phyloP scores from a whole-genome alignment of 2,329 filamentous ascomycete genomes.

The Penicillium paneum region DNA sequence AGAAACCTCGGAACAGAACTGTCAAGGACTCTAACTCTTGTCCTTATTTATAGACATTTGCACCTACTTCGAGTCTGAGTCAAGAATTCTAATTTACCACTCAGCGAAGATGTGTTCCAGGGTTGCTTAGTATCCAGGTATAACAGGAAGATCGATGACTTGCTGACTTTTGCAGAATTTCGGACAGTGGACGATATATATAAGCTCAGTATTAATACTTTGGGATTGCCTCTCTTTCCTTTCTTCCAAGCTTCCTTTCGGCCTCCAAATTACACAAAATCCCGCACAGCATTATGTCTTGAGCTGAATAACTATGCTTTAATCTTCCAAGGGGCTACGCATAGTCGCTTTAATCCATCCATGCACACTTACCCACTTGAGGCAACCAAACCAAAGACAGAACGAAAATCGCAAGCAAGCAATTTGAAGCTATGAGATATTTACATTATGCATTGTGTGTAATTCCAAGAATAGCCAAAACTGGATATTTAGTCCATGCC shows the following conservation, averaged over 20 bases:
- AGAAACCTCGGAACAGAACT: not conserved
- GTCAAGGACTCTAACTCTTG: no score
- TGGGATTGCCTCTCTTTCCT: no score
- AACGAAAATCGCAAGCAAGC: not conserved
- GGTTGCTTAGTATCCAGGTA: no score
- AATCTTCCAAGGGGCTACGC: not conserved
- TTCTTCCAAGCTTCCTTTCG: not conserved
- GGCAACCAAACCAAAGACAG: not conserved
- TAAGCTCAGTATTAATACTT: not conserved
- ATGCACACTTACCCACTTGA: not conserved
- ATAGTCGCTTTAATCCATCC: not conserved
- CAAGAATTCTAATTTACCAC: not conserved
- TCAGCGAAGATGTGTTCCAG: no score
- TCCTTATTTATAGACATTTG: not conserved
- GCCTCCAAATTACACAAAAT: not conserved
- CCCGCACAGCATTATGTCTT: no score
- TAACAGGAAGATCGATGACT: not conserved
- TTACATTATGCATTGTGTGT: no score
- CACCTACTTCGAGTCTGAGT: not conserved
- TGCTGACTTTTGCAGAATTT: not conserved
- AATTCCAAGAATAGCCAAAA: not conserved
- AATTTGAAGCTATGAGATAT: not conserved
- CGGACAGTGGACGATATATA: not conserved
- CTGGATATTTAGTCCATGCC: not conserved
- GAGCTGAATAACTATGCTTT: not conserved